phyloP scores from a whole-genome alignment of 2,329 filamentous ascomycete genomes.

The Parastagonospora nodorum region DNA sequence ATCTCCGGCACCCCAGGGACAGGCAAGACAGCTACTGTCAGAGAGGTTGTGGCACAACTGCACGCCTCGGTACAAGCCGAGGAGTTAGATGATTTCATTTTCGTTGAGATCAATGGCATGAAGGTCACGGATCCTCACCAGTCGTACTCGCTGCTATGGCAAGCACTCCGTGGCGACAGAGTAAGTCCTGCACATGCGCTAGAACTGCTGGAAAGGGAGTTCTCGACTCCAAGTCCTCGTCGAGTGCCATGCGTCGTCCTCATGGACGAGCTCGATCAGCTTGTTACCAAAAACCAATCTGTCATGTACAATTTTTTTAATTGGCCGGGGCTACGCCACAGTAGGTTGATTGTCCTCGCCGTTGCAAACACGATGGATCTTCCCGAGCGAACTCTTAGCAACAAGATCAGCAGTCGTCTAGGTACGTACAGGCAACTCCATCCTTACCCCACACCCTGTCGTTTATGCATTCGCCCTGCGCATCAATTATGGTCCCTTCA shows the following conservation, averaged over 20 bases:
- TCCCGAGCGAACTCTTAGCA: conserved; percentile 92
- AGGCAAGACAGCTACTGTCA: conserved; percentile 95
- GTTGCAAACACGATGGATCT: conserved; percentile 99
- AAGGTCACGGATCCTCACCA: conserved; percentile 98
- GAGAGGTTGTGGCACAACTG: conserved; percentile 88
- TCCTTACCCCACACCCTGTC: conserved; percentile 24
- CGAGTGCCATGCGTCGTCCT: conserved; percentile 94
- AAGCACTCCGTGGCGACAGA: conserved; percentile 89
- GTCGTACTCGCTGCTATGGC: conserved; percentile 93
- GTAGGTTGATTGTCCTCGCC: conserved; percentile 90
- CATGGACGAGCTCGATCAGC: conserved; percentile 97
- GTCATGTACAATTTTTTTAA: conserved; percentile 99
- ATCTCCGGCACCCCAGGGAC: conserved; percentile 98
- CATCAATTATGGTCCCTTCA: conserved; percentile 13
- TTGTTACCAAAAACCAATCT: conserved; percentile 98
- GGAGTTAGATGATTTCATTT: conserved; percentile 97
- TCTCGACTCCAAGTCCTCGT: conserved; percentile 86
- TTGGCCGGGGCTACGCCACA: conserved; percentile 91
- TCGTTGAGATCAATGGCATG: conserved; percentile 99
- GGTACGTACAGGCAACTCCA: conserved; percentile 38
- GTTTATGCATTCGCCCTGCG: conserved; percentile 7
- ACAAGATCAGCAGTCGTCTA: conserved; percentile 91
- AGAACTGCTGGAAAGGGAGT: conserved; percentile 88
- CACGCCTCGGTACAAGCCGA: conserved; percentile 87
- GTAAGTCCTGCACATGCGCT: conserved; percentile 91